Percentiles rank a stretch among this genome's conserved stretches.
Conservation (phyloP, 1,284 basidiomycete species). For the Somion occarium region DNA sequence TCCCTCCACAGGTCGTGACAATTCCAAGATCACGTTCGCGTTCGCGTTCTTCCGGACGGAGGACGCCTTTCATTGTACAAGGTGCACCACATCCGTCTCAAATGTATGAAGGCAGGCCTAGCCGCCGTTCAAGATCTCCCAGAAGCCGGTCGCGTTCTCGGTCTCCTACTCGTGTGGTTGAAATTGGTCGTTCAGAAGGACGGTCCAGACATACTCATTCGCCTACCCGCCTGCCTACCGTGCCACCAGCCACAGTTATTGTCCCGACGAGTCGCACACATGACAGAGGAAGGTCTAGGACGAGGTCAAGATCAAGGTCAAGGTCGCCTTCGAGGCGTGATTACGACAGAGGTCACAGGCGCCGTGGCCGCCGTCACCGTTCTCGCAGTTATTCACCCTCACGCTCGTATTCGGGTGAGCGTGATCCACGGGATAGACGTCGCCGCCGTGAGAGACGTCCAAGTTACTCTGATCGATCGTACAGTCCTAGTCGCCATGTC, state of each 20-base stretch:
- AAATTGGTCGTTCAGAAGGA: no score
- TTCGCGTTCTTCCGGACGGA: not conserved
- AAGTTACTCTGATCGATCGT: not conserved
- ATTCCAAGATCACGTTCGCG: not conserved
- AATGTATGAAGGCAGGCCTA: no score
- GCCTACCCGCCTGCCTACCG: not conserved
- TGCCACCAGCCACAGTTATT: not conserved
- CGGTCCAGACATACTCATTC: not conserved
- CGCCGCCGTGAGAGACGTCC: not conserved
- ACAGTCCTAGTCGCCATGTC: not conserved
- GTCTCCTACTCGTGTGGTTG: slow-evolving; percentile 1
- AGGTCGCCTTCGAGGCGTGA: no score
- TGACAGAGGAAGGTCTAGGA: no score
- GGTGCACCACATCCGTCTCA: no score
- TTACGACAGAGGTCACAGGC: no score
- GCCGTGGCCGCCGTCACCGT: not conserved
- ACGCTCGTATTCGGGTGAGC: not conserved
- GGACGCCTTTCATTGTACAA: not conserved
- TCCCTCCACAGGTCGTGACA: not conserved
- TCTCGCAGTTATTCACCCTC: not conserved
- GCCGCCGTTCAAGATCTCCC: not conserved
- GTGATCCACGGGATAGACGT: not conserved
- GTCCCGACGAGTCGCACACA: no score
- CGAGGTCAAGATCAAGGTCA: no score
- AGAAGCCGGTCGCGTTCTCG: not conserved